These are phyloP conservation scores for Apophysomyces variabilis DNA, from an alignment of 371 early-diverging fungal species.

Conservation along the genomic window DNA sequence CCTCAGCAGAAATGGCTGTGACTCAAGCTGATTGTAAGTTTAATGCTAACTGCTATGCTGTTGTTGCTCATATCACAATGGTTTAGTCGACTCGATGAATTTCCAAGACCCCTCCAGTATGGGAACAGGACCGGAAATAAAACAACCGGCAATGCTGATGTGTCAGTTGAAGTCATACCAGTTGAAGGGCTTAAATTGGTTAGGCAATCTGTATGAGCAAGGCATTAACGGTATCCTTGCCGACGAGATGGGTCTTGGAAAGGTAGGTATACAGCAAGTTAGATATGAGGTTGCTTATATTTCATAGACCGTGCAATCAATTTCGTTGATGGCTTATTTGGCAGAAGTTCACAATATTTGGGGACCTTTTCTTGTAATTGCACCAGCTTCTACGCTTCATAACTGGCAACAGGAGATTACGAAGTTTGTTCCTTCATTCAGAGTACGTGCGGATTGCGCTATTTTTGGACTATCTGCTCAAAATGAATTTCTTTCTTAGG, in stretches of 20 bases:
- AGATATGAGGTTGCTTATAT: neutral
- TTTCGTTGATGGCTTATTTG: constrained; percentile 90
- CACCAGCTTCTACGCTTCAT: constrained; percentile 95
- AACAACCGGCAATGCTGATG: constrained; percentile 89
- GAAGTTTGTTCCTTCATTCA: constrained; percentile 89
- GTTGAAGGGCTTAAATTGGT: constrained; percentile 99
- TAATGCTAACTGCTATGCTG: neutral
- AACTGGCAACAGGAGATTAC: constrained; percentile 98
- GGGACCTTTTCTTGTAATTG: constrained; percentile 97
- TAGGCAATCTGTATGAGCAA: constrained; percentile 94
- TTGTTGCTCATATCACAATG: neutral
- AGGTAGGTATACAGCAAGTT: constrained; percentile 22
- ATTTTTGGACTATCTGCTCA: neutral
- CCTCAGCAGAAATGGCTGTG: constrained; percentile 49
- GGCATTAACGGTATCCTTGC: constrained; percentile 98
- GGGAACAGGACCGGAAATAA: constrained; percentile 70
- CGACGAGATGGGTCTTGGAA: constrained; percentile 96
- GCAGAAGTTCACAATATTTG: constrained; percentile 90
- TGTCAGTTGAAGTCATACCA: constrained; percentile 95
- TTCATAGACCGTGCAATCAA: constrained; percentile 92
- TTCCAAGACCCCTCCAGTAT: constrained; percentile 84
- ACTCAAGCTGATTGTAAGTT: constrained; percentile 57
- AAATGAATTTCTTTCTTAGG: constrained; percentile 23
- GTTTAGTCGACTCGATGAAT: constrained; percentile 77
- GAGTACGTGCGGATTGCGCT: constrained; percentile 45